phyloP scores from a whole-genome alignment of 441 rosid species.

The Viola pubescens region DNA sequence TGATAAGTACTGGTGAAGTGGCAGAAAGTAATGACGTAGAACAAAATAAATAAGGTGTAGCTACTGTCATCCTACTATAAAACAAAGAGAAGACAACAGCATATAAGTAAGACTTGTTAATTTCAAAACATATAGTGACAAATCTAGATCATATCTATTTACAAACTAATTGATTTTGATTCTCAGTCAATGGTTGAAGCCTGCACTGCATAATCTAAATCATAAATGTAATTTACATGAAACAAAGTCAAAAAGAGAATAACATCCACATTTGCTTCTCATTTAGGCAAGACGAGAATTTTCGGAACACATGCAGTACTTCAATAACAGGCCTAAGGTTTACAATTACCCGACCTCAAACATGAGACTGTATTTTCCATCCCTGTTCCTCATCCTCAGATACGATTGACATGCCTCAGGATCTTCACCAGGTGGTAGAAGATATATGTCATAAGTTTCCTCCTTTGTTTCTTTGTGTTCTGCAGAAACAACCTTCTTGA shows the following conservation, averaged over 20 bases:
- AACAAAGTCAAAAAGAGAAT: too few species aligned
- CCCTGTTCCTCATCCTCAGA: constrained; percentile 96
- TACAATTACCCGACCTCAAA: constrained; percentile 60
- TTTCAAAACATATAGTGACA: background rate
- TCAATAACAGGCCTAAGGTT: constrained; percentile 11
- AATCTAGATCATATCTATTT: background rate
- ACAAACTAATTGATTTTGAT: background rate
- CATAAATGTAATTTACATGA: too few species aligned
- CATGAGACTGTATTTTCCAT: constrained; percentile 97
- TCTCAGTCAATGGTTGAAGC: background rate
- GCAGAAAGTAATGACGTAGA: background rate
- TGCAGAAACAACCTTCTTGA: constrained; percentile 60
- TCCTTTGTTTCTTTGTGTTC: constrained; percentile 58
- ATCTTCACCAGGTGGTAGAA: constrained; percentile 98
- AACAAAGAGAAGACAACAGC: background rate
- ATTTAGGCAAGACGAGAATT: background rate
- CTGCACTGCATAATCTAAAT: too few species aligned
- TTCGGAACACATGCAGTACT: background rate
- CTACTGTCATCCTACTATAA: background rate
- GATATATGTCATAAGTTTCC: constrained; percentile 97
- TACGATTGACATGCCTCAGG: constrained; percentile 98
- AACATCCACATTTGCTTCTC: too few species aligned
- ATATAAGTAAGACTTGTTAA: background rate
- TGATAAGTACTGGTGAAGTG: background rate
- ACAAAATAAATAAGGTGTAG: background rate